These are phyloP conservation scores for Cryptococcus sp. DNA, from an alignment of 1,284 basidiomycete genomes.

Conservation along the genomic window DNA sequence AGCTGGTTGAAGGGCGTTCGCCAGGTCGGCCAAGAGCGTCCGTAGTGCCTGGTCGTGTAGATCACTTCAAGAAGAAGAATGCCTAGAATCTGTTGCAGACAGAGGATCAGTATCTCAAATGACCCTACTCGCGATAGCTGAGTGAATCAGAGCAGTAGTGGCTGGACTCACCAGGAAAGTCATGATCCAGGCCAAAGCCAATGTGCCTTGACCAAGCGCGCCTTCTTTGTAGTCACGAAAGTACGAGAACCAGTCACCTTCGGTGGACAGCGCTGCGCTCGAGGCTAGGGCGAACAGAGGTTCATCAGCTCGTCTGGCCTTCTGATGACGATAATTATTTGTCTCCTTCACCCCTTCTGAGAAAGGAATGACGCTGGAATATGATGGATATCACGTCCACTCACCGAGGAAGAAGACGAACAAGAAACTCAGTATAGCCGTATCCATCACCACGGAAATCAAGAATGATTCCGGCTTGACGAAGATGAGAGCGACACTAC, in stretches of 20 bases:
- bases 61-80: slow-evolving; percentile 40
- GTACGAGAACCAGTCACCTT: slow-evolving; percentile 6
- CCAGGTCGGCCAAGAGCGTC: slow-evolving; percentile 28
- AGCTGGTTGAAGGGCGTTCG: slow-evolving; percentile 38
- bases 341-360: not conserved
- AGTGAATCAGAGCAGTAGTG: not conserved
- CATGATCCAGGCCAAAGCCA: slow-evolving; percentile 43
- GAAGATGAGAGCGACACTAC: slow-evolving; percentile 24
- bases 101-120: not conserved
- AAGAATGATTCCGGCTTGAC: slow-evolving; percentile 22
- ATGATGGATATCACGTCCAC: not conserved
- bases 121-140: not conserved
- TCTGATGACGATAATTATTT: not conserved
- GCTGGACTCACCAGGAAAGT: slow-evolving; percentile 27
- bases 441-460: slow-evolving; percentile 35
- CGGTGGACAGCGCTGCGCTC: slow-evolving; percentile 11
- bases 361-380: not conserved
- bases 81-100: slow-evolving; percentile 29
- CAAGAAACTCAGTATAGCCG: slow-evolving; percentile 26
- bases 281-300: slow-evolving; percentile 1
- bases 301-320: too few species aligned
- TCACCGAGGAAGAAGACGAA: slow-evolving; percentile 32
- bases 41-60: slow-evolving; percentile 33
- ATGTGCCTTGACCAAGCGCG: slow-evolving; percentile 29
- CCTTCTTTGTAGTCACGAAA: not conserved